Base-by-base conservation (phyloP, 139 green algal genomes). In the Ettlia oleoabundans region DNA sequence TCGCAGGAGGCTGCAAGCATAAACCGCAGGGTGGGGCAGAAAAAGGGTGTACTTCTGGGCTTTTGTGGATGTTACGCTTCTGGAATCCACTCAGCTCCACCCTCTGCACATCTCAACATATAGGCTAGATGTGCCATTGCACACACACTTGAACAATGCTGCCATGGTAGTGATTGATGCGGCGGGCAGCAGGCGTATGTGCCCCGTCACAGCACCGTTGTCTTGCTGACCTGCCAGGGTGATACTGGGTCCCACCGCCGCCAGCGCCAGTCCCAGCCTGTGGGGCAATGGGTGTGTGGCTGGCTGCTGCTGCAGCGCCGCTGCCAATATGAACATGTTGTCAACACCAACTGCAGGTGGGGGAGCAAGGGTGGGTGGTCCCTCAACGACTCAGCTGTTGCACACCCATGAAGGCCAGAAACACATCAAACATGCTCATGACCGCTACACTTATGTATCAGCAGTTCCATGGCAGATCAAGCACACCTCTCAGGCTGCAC, bases 291-390 rank as follows among this genome's bases (percentile, higher is more conserved):
- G 92, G 38, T 72, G 75, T 10, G 18, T 6, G 15, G 33, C 22
- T 18, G 55, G 90, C 86, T 94, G 89, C 30, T 89, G 86, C 40
- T 91, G 80, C 76, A 98, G 82, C 1, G 93, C 89, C 40, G 97
- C 84, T 18, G 92, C 93, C 41, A 98, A 86, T 33, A 98, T 94
- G 83, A 97, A 98, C 94, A 98, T 98, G 90, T 98, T 98, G 90
- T 98, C 95, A 51, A 98, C 95, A 0, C 95, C 95, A 28, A 98
- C 92, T 18, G 79, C n/a, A 30, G 21, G 15, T 18, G 47, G 51
- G 71, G 7, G 43, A 30, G 37, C 19, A 19, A 18, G 42, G 24
- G 69, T 3, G 55, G 9, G 55, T 65, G 55, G 55, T 28, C 9
- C 18, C 18, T 15, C 5, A n/a, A 9, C 5, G 21, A 22, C 21